These are phyloP conservation scores for Begonia loranthoides DNA, from an alignment of 306 rosid species.

Conservation along the genomic window DNA sequence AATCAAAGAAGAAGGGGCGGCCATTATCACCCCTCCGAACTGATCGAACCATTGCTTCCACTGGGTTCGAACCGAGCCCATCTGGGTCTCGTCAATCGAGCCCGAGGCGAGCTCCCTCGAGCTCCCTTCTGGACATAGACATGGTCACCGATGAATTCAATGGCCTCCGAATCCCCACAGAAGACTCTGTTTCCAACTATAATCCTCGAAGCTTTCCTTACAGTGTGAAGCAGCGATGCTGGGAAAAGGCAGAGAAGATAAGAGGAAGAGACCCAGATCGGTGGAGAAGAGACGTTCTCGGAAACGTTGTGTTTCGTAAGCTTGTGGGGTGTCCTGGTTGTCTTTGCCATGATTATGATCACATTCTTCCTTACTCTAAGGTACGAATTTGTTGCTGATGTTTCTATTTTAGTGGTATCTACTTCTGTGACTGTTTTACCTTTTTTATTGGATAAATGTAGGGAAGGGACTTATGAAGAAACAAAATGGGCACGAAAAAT, in stretches of 20 bases:
- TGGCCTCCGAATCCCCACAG: constrained; percentile 18
- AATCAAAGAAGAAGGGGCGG: constrained; percentile 30
- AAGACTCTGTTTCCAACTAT: constrained; percentile 17
- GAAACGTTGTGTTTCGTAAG: constrained; percentile 70
- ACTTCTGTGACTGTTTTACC: not conserved
- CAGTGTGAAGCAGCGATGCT: constrained; percentile 68
- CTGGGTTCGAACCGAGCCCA: constrained; percentile 12
- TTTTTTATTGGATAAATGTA: too few species aligned
- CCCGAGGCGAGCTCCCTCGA: constrained; percentile 19
- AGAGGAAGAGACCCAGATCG: constrained; percentile 87
- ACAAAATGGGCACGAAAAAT: too few species aligned
- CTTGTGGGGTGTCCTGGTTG: constrained; percentile 90
- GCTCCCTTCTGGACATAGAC: constrained; percentile 24
- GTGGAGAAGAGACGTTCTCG: constrained; percentile 82
- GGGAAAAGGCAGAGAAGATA: constrained; percentile 81
- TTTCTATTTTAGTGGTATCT: not conserved
- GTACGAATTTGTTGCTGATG: constrained; percentile 11
- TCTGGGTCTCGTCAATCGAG: constrained; percentile 15
- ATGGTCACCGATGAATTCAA: constrained; percentile 17
- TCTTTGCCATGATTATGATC: constrained; percentile 85
- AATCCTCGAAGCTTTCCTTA: constrained; percentile 66
- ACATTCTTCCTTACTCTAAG: constrained; percentile 83
- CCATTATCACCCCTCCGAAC: constrained; percentile 33
- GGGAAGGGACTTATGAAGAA: too few species aligned
- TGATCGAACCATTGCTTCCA: constrained; percentile 31